Evolutionary conservation across 2,329 filamentous ascomycete species (phyloP).

Genomic region (Colletotrichum sp.): DNA sequence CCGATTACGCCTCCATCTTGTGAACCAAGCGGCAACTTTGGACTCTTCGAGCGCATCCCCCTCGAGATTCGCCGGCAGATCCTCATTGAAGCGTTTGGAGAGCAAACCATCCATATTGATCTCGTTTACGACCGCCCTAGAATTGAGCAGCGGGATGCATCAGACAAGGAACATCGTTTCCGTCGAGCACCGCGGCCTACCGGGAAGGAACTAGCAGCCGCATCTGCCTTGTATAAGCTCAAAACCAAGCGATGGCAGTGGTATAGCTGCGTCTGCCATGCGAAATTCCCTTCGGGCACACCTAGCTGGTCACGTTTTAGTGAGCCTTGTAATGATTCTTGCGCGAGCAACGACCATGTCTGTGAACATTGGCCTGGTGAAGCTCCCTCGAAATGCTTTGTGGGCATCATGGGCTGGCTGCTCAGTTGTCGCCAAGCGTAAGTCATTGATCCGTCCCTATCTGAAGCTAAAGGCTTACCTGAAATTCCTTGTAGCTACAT

Average conservation of each 20-base stretch:
- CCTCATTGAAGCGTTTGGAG: slow-evolving; percentile 26
- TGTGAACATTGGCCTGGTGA: background rate
- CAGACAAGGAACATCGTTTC: background rate
- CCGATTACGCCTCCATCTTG: background rate
- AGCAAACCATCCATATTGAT: slow-evolving; percentile 27
- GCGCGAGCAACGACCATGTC: background rate
- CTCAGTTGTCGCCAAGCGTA: slow-evolving; percentile 8
- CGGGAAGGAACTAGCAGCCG: background rate
- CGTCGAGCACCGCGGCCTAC: background rate
- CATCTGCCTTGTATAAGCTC: background rate
- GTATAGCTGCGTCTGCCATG: slow-evolving; percentile 10
- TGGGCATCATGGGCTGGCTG: slow-evolving; percentile 15
- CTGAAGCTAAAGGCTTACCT: background rate
- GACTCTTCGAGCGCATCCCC: slow-evolving; percentile 26
- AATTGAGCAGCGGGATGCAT: background rate
- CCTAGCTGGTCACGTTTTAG: background rate
- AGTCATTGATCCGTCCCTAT: background rate
- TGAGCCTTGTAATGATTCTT: background rate
- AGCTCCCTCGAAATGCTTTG: background rate
- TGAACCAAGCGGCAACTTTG: background rate
- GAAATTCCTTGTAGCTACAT: background rate
- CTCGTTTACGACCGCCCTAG: slow-evolving; percentile 17
- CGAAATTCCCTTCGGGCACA: background rate
- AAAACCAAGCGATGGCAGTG: background rate
- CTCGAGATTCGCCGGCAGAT: slow-evolving; percentile 36